Evolutionary conservation across 805 yeast genomes (phyloP).

Genomic region (Lipomyces lipofer): DNA sequence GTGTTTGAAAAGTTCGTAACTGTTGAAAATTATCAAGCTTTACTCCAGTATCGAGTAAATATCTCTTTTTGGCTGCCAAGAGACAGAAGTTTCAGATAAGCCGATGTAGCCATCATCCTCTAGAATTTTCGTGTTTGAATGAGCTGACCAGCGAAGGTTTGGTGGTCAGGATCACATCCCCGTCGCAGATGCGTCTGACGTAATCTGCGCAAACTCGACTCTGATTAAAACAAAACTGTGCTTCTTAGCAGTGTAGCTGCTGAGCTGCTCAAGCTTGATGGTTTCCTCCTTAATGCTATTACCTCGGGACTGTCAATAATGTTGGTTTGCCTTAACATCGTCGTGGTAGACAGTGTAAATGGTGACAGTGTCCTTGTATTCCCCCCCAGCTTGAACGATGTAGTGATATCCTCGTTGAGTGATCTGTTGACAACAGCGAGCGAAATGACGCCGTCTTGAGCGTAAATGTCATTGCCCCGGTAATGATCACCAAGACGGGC

Average conservation of each 20-base stretch:
- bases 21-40: too few species aligned
- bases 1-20: too few species aligned
- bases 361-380: not conserved
- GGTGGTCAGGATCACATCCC: too few species aligned
- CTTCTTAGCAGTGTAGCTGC: not conserved
- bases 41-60: too few species aligned
- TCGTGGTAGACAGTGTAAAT: slow-evolving; percentile 13
- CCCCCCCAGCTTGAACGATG: slow-evolving; percentile 21
- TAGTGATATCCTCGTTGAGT: slow-evolving; percentile 33
- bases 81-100: too few species aligned
- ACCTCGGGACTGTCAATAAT: not conserved
- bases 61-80: too few species aligned
- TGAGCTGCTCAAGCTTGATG: not conserved
- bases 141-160: too few species aligned
- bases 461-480: slow-evolving; percentile 43
- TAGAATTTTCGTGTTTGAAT: too few species aligned
- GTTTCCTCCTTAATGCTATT: slow-evolving; percentile 7
- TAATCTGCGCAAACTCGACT: too few species aligned
- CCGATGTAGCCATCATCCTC: too few species aligned
- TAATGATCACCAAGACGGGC: slow-evolving; percentile 37
- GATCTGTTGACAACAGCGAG: slow-evolving; percentile 12
- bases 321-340: slow-evolving; percentile 6
- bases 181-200: too few species aligned
- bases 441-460: slow-evolving; percentile 14
- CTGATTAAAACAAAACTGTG: slow-evolving; percentile 9